Evolutionary conservation across 108 stramenopile species (phyloP).

Genomic region (Schizochytrium sp.): DNA sequence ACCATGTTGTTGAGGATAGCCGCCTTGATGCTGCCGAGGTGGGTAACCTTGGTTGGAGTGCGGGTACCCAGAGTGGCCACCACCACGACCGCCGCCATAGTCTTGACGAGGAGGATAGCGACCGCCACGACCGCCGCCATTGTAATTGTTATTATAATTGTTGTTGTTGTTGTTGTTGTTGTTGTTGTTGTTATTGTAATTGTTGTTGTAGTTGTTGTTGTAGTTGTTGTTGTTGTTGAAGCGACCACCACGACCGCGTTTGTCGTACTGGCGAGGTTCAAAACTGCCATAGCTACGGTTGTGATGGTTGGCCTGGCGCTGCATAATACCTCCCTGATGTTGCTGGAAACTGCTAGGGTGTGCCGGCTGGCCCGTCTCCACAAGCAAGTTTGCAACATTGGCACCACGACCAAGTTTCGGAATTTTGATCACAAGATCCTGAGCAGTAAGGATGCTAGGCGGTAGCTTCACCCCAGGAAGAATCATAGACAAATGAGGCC

Average conservation of each 20-base stretch:
- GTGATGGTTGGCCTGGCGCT: not conserved
- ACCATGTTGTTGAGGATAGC: not conserved
- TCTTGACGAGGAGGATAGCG: no score
- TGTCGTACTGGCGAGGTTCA: not conserved
- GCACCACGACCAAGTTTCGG: constrained; percentile 41
- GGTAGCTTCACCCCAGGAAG: not conserved
- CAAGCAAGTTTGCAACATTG: constrained; percentile 23
- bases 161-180: not conserved
- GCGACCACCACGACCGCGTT: no score
- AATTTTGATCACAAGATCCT: not conserved
- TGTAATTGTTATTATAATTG: no score
- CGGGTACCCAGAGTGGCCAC: no score
- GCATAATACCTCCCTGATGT: not conserved
- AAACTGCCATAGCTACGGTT: not conserved
- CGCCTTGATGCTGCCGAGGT: not conserved
- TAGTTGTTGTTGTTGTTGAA: constrained; percentile 6
- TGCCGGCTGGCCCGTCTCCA: not conserved
- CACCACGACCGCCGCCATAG: no score
- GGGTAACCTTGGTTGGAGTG: not conserved
- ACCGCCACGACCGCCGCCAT: no score
- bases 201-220: not conserved
- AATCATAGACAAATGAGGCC: constrained; percentile 31
- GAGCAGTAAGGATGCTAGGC: not conserved
- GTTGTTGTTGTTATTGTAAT: not conserved
- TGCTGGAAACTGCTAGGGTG: constrained; percentile 21